These are phyloP conservation scores for Gossypium ekmanianum DNA, from an alignment of 345 rosid species.

Conservation along the genomic window DNA sequence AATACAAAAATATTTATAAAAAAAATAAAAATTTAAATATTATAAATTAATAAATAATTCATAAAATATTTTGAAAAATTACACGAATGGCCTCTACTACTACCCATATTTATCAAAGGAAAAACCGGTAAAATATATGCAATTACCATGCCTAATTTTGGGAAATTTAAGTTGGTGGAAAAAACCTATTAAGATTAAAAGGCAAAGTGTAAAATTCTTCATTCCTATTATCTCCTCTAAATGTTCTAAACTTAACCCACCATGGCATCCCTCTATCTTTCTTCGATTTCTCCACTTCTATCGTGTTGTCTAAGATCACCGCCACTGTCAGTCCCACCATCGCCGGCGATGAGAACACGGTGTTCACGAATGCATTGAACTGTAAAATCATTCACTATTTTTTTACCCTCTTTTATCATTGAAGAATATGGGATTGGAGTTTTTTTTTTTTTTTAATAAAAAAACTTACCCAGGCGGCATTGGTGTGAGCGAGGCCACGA, in stretches of 20 bases:
- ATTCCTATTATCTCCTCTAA: conserved; percentile 86
- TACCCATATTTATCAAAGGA: no score
- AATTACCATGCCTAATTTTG: neutral
- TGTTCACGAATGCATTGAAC: conserved; percentile 83
- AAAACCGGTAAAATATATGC: neutral
- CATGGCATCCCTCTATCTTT: conserved; percentile 97
- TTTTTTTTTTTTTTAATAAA: no score
- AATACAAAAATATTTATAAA: no score
- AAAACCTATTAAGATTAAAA: conserved; percentile 88
- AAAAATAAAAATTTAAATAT: no score
- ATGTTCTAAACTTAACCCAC: conserved; percentile 92
- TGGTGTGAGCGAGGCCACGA: conserved; percentile 74
- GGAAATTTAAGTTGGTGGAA: conserved; percentile 65
- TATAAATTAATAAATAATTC: no score
- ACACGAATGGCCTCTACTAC: no score
- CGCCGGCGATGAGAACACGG: conserved; percentile 81
- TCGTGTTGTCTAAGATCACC: conserved; percentile 73
- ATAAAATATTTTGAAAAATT: no score
- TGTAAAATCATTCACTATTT: conserved; percentile 24
- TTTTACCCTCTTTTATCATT: no score
- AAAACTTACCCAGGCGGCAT: conserved; percentile 72
- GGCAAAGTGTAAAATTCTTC: conserved; percentile 96
- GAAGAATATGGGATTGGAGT: no score
- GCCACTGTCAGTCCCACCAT: conserved; percentile 76
- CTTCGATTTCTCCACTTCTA: conserved; percentile 75